Evolutionary conservation across 2,329 filamentous ascomycete genomes (phyloP).

Genomic region (Xylaria sp.): DNA sequence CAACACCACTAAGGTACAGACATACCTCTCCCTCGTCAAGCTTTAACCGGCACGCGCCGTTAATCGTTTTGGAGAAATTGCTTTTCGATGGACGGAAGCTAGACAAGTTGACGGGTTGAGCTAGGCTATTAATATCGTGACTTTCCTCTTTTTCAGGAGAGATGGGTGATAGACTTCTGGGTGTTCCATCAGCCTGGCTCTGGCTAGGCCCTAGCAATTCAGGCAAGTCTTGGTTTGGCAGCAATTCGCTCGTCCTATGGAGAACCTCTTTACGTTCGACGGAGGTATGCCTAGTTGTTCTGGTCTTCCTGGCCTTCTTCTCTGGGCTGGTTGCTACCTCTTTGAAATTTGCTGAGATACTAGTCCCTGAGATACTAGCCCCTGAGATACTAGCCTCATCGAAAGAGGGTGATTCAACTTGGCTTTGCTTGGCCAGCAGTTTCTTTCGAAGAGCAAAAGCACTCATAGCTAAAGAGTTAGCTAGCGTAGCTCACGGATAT

Average conservation of each 20-base stretch:
- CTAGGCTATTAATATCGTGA: slow-evolving; percentile 15
- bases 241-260: neutral
- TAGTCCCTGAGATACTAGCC: slow-evolving; percentile 7
- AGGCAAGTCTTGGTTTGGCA: neutral
- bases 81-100: slow-evolving; percentile 45
- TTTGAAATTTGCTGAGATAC: slow-evolving; percentile 4
- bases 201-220: slow-evolving; percentile 1
- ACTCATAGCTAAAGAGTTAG: slow-evolving; percentile 51
- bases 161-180: slow-evolving; percentile 28
- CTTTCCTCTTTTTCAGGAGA: slow-evolving; percentile 21
- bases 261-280: neutral
- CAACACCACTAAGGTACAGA: slow-evolving; percentile 29
- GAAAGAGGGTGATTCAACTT: slow-evolving; percentile 11
- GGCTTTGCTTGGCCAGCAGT: slow-evolving; percentile 47
- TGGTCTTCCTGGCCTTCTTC: slow-evolving; percentile 38
- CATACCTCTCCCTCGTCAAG: slow-evolving; percentile 47
- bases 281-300: slow-evolving; percentile 1
- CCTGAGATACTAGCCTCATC: slow-evolving; percentile 16
- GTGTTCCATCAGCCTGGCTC: neutral
- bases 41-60: slow-evolving; percentile 41
- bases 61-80: slow-evolving; percentile 42
- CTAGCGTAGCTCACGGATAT: slow-evolving; percentile 9
- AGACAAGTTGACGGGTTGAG: slow-evolving; percentile 41
- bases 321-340: slow-evolving; percentile 6
- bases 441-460: slow-evolving; percentile 57